phyloP scores from a whole-genome alignment of 352 stramenopile genomes.

The Elongisporangium undulatum region DNA sequence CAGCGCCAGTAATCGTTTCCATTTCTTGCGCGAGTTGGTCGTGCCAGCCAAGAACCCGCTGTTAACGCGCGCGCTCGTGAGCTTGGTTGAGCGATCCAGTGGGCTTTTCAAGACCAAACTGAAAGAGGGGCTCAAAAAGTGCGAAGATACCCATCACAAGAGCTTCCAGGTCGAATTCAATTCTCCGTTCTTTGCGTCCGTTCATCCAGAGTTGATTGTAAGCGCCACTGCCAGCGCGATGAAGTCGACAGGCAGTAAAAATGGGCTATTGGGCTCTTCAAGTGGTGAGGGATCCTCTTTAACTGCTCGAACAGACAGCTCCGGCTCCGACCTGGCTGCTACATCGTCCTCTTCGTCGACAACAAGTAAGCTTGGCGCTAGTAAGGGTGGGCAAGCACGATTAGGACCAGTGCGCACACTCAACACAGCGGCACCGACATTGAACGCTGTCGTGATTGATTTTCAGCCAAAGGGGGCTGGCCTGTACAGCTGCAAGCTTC shows the following conservation, averaged over 20 bases:
- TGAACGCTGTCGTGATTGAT: conserved; percentile 61
- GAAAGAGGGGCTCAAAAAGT: conserved; percentile 74
- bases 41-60: conserved; percentile 78
- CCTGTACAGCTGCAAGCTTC: conserved; percentile 64
- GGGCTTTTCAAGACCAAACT: conserved; percentile 68
- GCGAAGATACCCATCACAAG: conserved; percentile 62
- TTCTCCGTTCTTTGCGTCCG: conserved; percentile 80
- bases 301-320: conserved; percentile 5
- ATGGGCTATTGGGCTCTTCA: neutral
- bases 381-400: conserved; percentile 45
- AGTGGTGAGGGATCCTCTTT: neutral
- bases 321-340: conserved; percentile 3
- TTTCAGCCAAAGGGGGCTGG: conserved; percentile 74
- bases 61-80: conserved; percentile 65
- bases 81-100: conserved; percentile 62
- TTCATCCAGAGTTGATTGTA: conserved; percentile 48
- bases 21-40: conserved; percentile 71
- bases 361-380: neutral
- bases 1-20: conserved; percentile 16
- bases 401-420: conserved; percentile 9
- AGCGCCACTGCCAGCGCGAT: conserved; percentile 11
- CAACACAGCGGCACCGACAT: conserved; percentile 12
- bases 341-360: neutral
- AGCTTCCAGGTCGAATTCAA: conserved; percentile 80
- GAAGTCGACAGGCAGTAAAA: conserved; percentile 3